phyloP scores from a whole-genome alignment of 2,329 filamentous ascomycete genomes.

The Elsinoe arachidis region DNA sequence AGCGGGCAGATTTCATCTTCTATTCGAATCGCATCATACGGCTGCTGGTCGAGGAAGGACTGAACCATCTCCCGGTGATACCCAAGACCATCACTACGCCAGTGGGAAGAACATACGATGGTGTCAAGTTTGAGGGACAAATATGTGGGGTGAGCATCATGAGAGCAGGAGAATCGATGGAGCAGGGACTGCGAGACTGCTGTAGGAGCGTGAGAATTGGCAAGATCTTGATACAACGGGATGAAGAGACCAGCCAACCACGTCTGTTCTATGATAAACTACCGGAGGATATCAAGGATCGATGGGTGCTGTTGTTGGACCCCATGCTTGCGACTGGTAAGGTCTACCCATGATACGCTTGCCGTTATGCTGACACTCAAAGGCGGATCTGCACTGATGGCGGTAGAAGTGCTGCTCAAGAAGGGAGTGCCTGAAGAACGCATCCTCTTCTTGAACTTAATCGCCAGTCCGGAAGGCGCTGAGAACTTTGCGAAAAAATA shows the following conservation, averaged over 20 bases:
- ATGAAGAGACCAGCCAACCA: conserved; percentile 87
- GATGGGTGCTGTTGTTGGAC: conserved; percentile 90
- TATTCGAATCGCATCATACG: conserved; percentile 98
- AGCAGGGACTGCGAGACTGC: conserved; percentile 90
- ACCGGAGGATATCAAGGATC: conserved; percentile 80
- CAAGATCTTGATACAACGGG: conserved; percentile 95
- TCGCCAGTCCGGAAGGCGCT: conserved; percentile 91
- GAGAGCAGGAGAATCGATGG: conserved; percentile 97
- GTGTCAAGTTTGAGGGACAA: conserved; percentile 92
- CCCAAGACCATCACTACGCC: conserved; percentile 85
- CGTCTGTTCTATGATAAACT: conserved; percentile 98
- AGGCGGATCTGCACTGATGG: conserved; percentile 96
- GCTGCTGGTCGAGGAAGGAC: conserved; percentile 87
- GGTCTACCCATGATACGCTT: conserved; percentile 21
- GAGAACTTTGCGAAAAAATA: conserved; percentile 82
- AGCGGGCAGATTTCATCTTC: conserved; percentile 95
- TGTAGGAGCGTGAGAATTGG: conserved; percentile 96
- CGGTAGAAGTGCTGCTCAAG: conserved; percentile 82
- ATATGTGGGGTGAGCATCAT: conserved; percentile 98
- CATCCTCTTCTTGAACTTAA: conserved; percentile 92
- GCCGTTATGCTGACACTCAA: not conserved
- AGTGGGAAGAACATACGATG: conserved; percentile 77
- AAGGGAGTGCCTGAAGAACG: conserved; percentile 89
- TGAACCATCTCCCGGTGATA: conserved; percentile 91
- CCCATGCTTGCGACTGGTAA: conserved; percentile 98